phyloP scores from a whole-genome alignment of 2,329 filamentous ascomycete genomes.

The Fusarium sarcochroum region DNA sequence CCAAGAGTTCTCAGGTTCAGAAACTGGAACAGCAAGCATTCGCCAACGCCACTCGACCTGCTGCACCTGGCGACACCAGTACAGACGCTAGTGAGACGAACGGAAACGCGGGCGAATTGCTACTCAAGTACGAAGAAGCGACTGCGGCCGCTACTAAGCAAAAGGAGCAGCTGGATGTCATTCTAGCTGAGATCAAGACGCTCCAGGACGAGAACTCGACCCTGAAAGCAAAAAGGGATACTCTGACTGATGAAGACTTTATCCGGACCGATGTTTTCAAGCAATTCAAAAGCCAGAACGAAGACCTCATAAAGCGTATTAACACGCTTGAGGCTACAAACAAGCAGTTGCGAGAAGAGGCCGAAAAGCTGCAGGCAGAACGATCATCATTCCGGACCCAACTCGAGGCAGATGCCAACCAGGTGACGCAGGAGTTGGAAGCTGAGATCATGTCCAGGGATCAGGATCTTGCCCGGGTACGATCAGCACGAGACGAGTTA shows the following conservation, averaged over 20 bases:
- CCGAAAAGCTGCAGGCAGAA: conserved; percentile 87
- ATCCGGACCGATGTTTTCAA: conserved; percentile 95
- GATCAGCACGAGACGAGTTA: conserved; percentile 87
- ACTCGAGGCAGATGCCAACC: conserved; percentile 84
- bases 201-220: conserved; percentile 84
- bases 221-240: conserved; percentile 76
- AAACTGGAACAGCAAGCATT: conserved; percentile 93
- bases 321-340: conserved; percentile 94
- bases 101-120: conserved; percentile 74
- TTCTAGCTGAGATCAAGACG: conserved; percentile 81
- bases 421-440: conserved; percentile 82
- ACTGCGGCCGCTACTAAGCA: conserved; percentile 83
- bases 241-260: conserved; percentile 91
- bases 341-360: conserved; percentile 85
- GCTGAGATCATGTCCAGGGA: conserved; percentile 85
- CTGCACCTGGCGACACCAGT: conserved; percentile 60
- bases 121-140: conserved; percentile 83
- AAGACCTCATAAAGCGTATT: conserved; percentile 91
- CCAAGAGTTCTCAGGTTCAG: conserved; percentile 89
- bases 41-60: conserved; percentile 72
- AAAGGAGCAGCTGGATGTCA: conserved; percentile 87
- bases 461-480: conserved; percentile 86
- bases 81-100: conserved; percentile 67
- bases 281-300: conserved; percentile 87
- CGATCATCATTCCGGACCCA: conserved; percentile 84